Conservation (phyloP, 371 early-diverging fungal genomes). For the Saksenaea vasiformis region DNA sequence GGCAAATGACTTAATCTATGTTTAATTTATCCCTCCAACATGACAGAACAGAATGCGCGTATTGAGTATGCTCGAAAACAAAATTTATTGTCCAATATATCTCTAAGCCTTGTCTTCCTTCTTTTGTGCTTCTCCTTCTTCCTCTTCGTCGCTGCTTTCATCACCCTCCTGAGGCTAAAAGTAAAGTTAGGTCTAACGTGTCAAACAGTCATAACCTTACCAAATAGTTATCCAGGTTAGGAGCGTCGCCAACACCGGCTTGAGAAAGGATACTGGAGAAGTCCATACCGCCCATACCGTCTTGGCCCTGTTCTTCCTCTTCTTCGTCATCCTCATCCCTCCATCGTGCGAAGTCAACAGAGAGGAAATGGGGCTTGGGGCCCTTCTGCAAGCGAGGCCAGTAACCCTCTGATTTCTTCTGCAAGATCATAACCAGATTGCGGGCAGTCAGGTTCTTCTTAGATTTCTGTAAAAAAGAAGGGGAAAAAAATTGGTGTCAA, state of each 20-base stretch:
- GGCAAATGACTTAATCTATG: no score
- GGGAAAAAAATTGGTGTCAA: background rate
- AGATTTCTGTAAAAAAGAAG: slow-evolving; percentile 54
- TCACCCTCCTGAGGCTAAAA: slow-evolving; percentile 1
- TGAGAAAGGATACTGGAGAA: slow-evolving; percentile 1
- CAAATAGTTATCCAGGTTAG: background rate
- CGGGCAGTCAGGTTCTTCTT: slow-evolving; percentile 70
- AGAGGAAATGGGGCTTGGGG: slow-evolving; percentile 75
- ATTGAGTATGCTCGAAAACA: background rate
- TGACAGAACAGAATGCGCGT: background rate
- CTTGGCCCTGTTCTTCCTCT: slow-evolving; percentile 52
- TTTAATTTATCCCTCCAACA: no score
- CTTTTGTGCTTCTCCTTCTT: slow-evolving; percentile 5
- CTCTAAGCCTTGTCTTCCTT: background rate
- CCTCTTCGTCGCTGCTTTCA: slow-evolving; percentile 2
- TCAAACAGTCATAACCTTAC: background rate
- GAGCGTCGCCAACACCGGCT: background rate
- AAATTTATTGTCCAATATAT: background rate
- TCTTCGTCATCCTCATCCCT: slow-evolving; percentile 94
- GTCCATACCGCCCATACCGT: slow-evolving; percentile 52
- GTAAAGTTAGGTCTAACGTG: background rate
- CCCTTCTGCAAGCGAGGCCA: slow-evolving; percentile 89
- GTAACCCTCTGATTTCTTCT: slow-evolving; percentile 66
- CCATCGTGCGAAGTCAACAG: slow-evolving; percentile 92
- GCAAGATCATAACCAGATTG: slow-evolving; percentile 61